phyloP scores from a whole-genome alignment of 75 land plant species.

The Pseudotsuga menziesii region DNA sequence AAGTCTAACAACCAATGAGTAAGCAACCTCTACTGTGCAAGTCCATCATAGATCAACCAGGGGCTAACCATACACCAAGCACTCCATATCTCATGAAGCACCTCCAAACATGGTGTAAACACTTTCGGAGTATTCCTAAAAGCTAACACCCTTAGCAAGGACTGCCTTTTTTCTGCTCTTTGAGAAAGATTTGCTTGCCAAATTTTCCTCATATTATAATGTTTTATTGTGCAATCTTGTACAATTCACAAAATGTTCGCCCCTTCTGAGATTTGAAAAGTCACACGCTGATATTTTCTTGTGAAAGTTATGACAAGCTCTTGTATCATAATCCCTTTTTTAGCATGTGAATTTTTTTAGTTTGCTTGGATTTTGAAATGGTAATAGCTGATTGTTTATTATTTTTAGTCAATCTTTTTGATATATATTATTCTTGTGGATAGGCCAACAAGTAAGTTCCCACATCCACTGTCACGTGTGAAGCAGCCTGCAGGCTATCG shows the following conservation, averaged over 20 bases:
- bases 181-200: background rate
- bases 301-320: background rate
- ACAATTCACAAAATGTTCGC: background rate
- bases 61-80: too few relatives aligned
- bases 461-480: conserved; percentile 96
- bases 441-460: conserved; percentile 96
- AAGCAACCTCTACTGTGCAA: too few relatives aligned
- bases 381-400: background rate
- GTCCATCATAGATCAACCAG: too few relatives aligned
- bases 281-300: background rate
- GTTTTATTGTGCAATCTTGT: background rate
- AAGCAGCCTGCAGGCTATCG: conserved; percentile 79
- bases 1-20: too few relatives aligned
- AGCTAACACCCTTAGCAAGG: background rate
- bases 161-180: background rate
- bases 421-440: conserved; percentile 1
- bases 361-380: background rate
- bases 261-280: background rate
- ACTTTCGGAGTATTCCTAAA: too few relatives aligned
- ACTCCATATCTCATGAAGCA: too few relatives aligned
- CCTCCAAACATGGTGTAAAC: too few relatives aligned
- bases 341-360: background rate
- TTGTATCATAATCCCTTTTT: background rate
- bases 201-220: background rate
- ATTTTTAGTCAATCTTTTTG: background rate